Evolutionary conservation across 225 moss, liverwort and hornwort genomes (phyloP).

Genomic region (Thuidium tamariscinum): DNA sequence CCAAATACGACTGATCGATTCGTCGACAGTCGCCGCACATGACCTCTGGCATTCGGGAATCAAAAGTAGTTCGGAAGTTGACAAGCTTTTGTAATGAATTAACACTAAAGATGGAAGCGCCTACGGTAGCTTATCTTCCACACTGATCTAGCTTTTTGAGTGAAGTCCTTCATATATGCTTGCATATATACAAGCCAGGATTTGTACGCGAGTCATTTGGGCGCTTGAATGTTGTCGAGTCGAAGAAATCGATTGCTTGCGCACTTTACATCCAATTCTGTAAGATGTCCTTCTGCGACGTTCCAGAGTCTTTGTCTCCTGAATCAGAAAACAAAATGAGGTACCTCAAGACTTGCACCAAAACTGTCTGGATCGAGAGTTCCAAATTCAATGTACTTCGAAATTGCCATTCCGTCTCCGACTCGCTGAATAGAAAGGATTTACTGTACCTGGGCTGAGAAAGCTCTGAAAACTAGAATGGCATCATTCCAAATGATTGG

Average conservation of each 20-base stretch:
- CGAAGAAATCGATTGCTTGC: not conserved
- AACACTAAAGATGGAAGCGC: too few relatives aligned
- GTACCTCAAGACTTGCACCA: not conserved
- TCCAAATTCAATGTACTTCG: not conserved
- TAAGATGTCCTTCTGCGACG: not conserved
- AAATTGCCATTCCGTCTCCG: not conserved
- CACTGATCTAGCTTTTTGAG: not conserved
- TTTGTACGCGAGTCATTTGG: not conserved
- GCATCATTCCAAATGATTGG: not conserved
- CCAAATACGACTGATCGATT: not conserved
- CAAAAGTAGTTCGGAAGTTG: not conserved
- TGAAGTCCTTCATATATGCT: too few relatives aligned
- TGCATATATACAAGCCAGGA: too few relatives aligned
- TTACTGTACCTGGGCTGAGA: not conserved
- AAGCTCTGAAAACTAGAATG: not conserved
- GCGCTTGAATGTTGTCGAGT: not conserved
- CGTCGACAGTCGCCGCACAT: not conserved
- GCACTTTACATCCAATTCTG: not conserved
- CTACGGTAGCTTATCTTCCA: not conserved
- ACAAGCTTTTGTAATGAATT: not conserved
- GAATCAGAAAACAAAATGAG: not conserved
- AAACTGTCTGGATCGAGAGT: not conserved
- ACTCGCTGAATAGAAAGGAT: rapidly evolving
- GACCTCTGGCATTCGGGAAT: too few relatives aligned
- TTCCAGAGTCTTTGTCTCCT: not conserved